phyloP scores from a whole-genome alignment of 1,139 yeast genomes.

The Tardiomyces digboiensis region DNA sequence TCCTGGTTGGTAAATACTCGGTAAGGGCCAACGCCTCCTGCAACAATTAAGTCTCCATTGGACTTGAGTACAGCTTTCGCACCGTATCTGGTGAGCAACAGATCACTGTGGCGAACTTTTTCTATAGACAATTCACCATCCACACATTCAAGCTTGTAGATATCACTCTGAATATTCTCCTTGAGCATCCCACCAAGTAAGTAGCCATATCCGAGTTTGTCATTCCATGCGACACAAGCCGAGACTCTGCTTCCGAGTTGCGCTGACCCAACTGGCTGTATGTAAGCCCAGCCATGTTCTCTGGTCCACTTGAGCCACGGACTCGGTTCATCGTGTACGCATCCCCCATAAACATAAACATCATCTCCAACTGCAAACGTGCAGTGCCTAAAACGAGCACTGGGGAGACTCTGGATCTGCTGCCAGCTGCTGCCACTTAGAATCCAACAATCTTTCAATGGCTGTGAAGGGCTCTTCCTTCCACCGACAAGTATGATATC shows the following conservation, averaged over 20 bases:
- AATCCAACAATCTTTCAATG: conserved; percentile 36
- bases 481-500: conserved; percentile 56
- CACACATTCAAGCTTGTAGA: not conserved
- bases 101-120: not conserved
- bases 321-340: conserved; percentile 11
- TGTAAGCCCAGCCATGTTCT: conserved; percentile 14
- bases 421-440: conserved; percentile 27
- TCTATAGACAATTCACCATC: not conserved
- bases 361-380: conserved; percentile 30
- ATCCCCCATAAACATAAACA: conserved; percentile 50
- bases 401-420: conserved; percentile 31
- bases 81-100: not conserved
- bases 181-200: conserved; percentile 46
- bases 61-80: not conserved
- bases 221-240: conserved; percentile 29
- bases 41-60: not conserved
- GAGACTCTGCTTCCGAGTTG: conserved; percentile 10
- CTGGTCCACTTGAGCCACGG: conserved; percentile 18
- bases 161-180: conserved; percentile 14
- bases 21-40: not conserved
- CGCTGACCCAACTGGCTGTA: conserved; percentile 5
- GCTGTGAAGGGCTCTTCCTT: conserved; percentile 48
- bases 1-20: not conserved
- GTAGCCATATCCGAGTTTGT: conserved; percentile 28
- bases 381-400: conserved; percentile 46